These are phyloP conservation scores for Fusarium denticulatum DNA, from an alignment of 2,329 filamentous ascomycete genomes.

Conservation along the genomic window DNA sequence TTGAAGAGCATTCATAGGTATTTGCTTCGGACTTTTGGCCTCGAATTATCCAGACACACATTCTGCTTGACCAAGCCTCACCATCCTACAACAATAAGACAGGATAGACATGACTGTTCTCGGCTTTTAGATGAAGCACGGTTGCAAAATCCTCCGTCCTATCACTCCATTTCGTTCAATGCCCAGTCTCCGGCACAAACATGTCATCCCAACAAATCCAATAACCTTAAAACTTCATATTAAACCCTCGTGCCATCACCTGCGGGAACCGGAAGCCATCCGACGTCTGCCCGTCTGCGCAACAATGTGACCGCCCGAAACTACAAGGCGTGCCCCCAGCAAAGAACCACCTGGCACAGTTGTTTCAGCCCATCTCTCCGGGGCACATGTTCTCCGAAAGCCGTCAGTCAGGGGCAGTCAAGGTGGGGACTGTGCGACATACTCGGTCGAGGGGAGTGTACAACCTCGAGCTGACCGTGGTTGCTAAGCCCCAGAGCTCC, in stretches of 20 bases:
- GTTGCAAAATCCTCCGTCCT: too few relatives aligned
- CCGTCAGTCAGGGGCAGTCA: constrained; percentile 49
- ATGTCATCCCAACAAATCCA: not conserved
- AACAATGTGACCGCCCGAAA: constrained; percentile 60
- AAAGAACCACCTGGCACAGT: constrained; percentile 39
- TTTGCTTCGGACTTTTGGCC: not conserved
- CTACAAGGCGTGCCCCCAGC: constrained; percentile 55
- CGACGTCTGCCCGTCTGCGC: constrained; percentile 55
- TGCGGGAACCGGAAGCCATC: constrained; percentile 57
- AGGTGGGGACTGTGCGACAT: constrained; percentile 44
- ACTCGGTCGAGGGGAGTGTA: constrained; percentile 46
- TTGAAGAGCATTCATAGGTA: not conserved
- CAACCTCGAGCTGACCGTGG: constrained; percentile 41
- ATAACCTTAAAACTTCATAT: constrained; percentile 34
- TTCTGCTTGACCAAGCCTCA: not conserved
- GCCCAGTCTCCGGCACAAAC: not conserved
- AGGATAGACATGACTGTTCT: not conserved
- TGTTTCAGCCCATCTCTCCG: constrained; percentile 11
- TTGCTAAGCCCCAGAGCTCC: constrained; percentile 35
- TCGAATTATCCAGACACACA: not conserved
- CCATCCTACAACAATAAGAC: not conserved
- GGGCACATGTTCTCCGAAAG: constrained; percentile 46
- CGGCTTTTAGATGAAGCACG: too few relatives aligned
- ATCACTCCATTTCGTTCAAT: not conserved
- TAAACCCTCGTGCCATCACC: constrained; percentile 48